These are phyloP conservation scores for Podila clonocystis DNA, from an alignment of 192 early-diverging fungal genomes.

Conservation along the genomic window DNA sequence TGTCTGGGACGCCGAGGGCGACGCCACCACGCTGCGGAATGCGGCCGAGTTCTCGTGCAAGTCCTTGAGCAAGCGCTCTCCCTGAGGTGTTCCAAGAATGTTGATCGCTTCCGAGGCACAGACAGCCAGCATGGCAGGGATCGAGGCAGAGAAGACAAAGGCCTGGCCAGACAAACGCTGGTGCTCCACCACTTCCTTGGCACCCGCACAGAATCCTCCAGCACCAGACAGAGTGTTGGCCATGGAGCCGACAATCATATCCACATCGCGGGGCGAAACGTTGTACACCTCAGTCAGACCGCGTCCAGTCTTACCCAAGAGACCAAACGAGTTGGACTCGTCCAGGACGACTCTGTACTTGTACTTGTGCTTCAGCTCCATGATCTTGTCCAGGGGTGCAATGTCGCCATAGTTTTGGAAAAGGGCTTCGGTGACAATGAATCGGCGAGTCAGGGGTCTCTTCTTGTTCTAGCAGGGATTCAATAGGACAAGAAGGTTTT, in stretches of 20 bases:
- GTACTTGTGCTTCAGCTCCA: slow-evolving; percentile 93
- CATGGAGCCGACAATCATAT: slow-evolving; percentile 91
- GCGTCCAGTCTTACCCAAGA: slow-evolving; percentile 85
- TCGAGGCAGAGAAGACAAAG: slow-evolving; percentile 94
- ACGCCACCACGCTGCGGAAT: slow-evolving; percentile 67
- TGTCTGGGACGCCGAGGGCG: slow-evolving; percentile 47
- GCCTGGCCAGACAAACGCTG: slow-evolving; percentile 88
- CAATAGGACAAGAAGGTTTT: not conserved
- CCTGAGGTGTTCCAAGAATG: slow-evolving; percentile 56
- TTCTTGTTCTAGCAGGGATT: slow-evolving; percentile 65
- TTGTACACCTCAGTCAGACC: slow-evolving; percentile 89
- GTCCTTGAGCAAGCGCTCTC: slow-evolving; percentile 57
- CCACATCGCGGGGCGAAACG: slow-evolving; percentile 79
- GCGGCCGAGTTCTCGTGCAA: slow-evolving; percentile 72
- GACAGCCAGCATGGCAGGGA: slow-evolving; percentile 93
- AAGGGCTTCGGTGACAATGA: slow-evolving; percentile 94
- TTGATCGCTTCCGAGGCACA: slow-evolving; percentile 86
- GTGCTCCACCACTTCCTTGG: slow-evolving; percentile 89
- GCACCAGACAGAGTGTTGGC: slow-evolving; percentile 79
- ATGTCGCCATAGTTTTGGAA: slow-evolving; percentile 91
- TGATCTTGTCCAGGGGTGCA: slow-evolving; percentile 78
- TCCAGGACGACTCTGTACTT: slow-evolving; percentile 97
- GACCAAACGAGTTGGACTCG: slow-evolving; percentile 90
- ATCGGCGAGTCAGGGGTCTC: slow-evolving; percentile 85
- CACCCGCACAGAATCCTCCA: slow-evolving; percentile 94